These are phyloP conservation scores for Myxozyma lipomycoides DNA, from an alignment of 805 yeast species.

Conservation along the genomic window DNA sequence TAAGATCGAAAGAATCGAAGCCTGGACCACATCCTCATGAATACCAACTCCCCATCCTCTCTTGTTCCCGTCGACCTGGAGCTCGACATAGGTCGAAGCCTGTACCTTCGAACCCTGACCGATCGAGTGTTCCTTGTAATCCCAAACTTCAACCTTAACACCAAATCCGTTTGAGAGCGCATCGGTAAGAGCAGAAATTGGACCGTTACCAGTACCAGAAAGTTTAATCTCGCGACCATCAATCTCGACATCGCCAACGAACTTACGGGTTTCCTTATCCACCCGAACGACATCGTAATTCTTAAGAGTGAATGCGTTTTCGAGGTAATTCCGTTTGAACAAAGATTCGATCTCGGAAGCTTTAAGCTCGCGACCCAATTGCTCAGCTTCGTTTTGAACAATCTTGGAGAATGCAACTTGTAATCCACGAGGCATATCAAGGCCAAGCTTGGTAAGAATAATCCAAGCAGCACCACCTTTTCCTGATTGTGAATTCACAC, in stretches of 20 bases:
- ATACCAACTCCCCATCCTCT: slow-evolving; percentile 87
- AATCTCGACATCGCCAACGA: slow-evolving; percentile 50
- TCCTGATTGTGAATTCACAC: slow-evolving; percentile 85
- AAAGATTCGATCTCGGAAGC: slow-evolving; percentile 60
- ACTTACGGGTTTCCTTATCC: slow-evolving; percentile 43
- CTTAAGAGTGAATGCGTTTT: slow-evolving; percentile 38
- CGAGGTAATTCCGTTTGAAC: slow-evolving; percentile 56
- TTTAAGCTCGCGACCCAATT: slow-evolving; percentile 65
- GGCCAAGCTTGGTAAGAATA: slow-evolving; percentile 66
- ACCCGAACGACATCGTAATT: slow-evolving; percentile 48
- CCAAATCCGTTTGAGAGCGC: slow-evolving; percentile 52
- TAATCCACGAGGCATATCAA: slow-evolving; percentile 76
- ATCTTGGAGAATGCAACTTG: slow-evolving; percentile 70
- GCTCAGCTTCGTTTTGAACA: slow-evolving; percentile 68
- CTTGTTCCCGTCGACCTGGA: slow-evolving; percentile 41
- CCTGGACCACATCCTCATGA: slow-evolving; percentile 83
- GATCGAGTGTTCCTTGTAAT: slow-evolving; percentile 75
- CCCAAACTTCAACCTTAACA: slow-evolving; percentile 54
- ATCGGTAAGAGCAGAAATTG: slow-evolving; percentile 68
- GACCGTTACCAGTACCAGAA: slow-evolving; percentile 74
- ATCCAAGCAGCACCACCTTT: slow-evolving; percentile 92
- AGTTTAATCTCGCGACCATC: slow-evolving; percentile 43
- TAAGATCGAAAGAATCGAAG: slow-evolving; percentile 57
- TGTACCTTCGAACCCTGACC: slow-evolving; percentile 66
- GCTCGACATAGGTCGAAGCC: slow-evolving; percentile 77